A percentile compares a stretch with the other conserved stretches of the same genome.
These are phyloP conservation scores for Suillus luteus DNA, from an alignment of 768 basidiomycete genomes.

Conservation along the genomic window DNA sequence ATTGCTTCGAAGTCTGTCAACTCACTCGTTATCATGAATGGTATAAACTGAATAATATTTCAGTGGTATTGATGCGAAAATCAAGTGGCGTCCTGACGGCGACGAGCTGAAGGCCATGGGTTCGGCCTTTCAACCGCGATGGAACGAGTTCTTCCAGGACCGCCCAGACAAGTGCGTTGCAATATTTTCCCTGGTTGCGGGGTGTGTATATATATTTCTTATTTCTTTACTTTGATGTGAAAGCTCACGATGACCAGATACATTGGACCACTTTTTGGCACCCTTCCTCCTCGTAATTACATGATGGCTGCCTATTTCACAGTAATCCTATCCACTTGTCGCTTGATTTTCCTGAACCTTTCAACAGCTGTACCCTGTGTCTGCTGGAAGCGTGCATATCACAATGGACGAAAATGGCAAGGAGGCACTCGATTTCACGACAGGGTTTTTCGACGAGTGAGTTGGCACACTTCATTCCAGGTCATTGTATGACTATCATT, in stretches of 20 bases:
- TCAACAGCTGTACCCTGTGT: constrained; percentile 18
- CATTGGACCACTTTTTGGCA: constrained; percentile 18
- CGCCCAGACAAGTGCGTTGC: constrained; percentile 59
- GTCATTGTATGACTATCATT: neutral
- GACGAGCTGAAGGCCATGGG: constrained; percentile 52
- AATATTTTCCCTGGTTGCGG: constrained; percentile 43
- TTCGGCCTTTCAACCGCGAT: constrained; percentile 47
- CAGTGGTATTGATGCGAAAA: constrained; percentile 56
- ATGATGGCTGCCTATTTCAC: constrained; percentile 33
- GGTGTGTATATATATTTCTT: constrained; percentile 28
- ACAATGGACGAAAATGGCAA: constrained; percentile 12
- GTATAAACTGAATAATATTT: neutral
- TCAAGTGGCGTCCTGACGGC: constrained; percentile 54
- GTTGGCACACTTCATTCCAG: neutral
- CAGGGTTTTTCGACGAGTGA: constrained; percentile 17
- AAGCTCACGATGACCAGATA: constrained; percentile 24
- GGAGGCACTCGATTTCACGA: constrained; percentile 17
- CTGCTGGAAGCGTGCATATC: constrained; percentile 24
- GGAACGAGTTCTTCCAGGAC: constrained; percentile 50
- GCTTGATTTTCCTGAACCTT: neutral
- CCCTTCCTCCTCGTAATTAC: constrained; percentile 26
- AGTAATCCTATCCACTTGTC: constrained; percentile 21
- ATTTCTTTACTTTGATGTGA: neutral
- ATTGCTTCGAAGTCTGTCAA: constrained; percentile 54
- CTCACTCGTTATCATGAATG: neutral